Evolutionary conservation across 148 eudicot species (phyloP).

Genomic region (Rhododendron griersonianum): DNA sequence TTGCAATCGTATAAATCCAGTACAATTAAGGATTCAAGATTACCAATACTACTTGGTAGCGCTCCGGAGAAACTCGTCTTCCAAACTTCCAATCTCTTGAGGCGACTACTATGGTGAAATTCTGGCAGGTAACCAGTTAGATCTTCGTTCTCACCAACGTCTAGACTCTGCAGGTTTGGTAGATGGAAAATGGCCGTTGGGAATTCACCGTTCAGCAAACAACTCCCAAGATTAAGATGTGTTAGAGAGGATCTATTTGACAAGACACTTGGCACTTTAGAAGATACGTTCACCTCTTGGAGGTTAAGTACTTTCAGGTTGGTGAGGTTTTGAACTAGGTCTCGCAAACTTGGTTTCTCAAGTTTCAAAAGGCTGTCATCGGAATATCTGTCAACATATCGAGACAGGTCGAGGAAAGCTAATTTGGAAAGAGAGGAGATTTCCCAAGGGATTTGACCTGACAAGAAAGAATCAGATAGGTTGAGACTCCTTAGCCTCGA

Average conservation of each 20-base stretch:
- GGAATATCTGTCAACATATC: neutral
- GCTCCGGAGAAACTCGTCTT: conserved; percentile 14
- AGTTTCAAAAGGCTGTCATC: conserved; percentile 1
- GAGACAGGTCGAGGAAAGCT: neutral
- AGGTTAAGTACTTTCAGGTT: conserved; percentile 14
- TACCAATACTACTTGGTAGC: conserved; percentile 30
- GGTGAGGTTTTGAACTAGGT: conserved; percentile 24
- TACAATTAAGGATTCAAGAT: neutral
- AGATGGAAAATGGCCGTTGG: conserved; percentile 23
- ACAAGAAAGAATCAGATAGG: neutral
- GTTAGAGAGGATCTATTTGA: conserved; percentile 16
- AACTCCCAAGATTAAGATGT: neutral
- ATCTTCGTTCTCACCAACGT: conserved; percentile 15
- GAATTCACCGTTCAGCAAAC: conserved; percentile 17
- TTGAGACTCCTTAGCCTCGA: neutral
- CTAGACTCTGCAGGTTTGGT: conserved; percentile 23
- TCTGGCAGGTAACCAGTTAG: conserved; percentile 28
- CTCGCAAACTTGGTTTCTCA: conserved; percentile 7
- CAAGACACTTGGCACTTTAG: conserved; percentile 17
- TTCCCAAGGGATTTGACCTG: neutral
- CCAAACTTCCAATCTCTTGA: neutral
- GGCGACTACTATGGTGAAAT: conserved; percentile 14
- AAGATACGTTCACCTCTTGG: conserved; percentile 11
- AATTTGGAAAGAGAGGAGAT: no score
- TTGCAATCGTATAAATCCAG: neutral